Evolutionary conservation across 768 basidiomycete species (phyloP).

Genomic region (Panellus pusillus): DNA sequence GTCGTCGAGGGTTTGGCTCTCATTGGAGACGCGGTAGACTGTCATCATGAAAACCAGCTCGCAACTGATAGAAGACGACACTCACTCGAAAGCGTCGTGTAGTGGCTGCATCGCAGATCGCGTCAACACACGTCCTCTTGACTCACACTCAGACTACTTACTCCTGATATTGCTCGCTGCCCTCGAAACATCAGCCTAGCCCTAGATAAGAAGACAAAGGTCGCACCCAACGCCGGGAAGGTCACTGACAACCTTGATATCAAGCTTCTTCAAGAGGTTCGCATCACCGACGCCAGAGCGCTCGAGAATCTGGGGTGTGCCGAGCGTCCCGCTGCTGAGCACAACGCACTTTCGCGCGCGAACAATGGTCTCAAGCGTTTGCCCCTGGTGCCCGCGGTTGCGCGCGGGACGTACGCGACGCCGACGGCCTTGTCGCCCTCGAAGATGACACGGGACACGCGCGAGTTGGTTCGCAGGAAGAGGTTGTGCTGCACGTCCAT

Average conservation of each 20-base stretch:
- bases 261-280: conserved; percentile 52
- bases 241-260: conserved; percentile 64
- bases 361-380: conserved; percentile 62
- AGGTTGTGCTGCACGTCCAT: conserved; percentile 67
- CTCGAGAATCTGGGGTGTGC: conserved; percentile 73
- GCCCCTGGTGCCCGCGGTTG: conserved; percentile 53
- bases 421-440: conserved; percentile 73
- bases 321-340: conserved; percentile 64
- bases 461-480: conserved; percentile 63
- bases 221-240: conserved; percentile 69
- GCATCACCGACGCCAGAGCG: conserved; percentile 67
- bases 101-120: conserved; percentile 39
- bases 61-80: neutral
- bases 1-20: conserved; percentile 61
- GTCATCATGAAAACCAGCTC: neutral
- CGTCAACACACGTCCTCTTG: neutral
- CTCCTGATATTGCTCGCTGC: conserved; percentile 69
- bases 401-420: conserved; percentile 64
- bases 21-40: conserved; percentile 71
- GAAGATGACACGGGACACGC: conserved; percentile 70
- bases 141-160: conserved; percentile 2
- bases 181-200: neutral
- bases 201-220: neutral
- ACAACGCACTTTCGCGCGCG: conserved; percentile 68
- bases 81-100: conserved; percentile 65